phyloP scores from a whole-genome alignment of 2,329 filamentous ascomycete genomes.

The Mycosphaerella arachidis region DNA sequence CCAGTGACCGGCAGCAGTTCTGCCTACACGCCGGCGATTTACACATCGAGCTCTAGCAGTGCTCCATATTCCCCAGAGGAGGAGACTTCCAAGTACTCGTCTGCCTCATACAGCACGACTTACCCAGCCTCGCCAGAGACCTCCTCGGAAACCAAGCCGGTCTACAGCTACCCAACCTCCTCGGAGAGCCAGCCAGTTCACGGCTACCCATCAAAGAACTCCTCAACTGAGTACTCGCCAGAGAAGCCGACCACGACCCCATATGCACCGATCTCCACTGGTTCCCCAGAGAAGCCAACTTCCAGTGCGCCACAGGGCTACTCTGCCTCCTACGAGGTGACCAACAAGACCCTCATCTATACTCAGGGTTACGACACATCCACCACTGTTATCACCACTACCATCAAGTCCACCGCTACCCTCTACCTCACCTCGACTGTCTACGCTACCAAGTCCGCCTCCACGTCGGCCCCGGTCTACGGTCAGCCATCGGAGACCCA shows the following conservation, averaged over 20 bases:
- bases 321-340: conserved; percentile 25
- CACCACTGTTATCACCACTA: conserved; percentile 33
- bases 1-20: not conserved
- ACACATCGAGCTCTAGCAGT: conserved; percentile 17
- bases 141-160: too few species aligned
- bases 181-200: conserved; percentile 9
- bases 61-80: conserved; percentile 25
- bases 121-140: conserved; percentile 8
- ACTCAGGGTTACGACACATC: conserved; percentile 33
- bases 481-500: not conserved
- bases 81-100: conserved; percentile 14
- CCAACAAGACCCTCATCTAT: conserved; percentile 33
- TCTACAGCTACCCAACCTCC: too few species aligned
- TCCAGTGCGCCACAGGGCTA: conserved; percentile 14
- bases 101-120: conserved; percentile 11
- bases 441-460: conserved; percentile 22
- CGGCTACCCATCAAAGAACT: conserved; percentile 13
- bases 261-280: conserved; percentile 15
- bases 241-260: conserved; percentile 8
- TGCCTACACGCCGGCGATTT: conserved; percentile 18
- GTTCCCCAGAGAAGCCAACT: conserved; percentile 15
- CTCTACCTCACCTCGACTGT: conserved; percentile 28
- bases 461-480: not conserved
- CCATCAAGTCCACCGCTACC: conserved; percentile 33
- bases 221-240: not conserved